Evolutionary conservation across 305 asterid genomes (phyloP).

Genomic region (Salvia sclarea): DNA sequence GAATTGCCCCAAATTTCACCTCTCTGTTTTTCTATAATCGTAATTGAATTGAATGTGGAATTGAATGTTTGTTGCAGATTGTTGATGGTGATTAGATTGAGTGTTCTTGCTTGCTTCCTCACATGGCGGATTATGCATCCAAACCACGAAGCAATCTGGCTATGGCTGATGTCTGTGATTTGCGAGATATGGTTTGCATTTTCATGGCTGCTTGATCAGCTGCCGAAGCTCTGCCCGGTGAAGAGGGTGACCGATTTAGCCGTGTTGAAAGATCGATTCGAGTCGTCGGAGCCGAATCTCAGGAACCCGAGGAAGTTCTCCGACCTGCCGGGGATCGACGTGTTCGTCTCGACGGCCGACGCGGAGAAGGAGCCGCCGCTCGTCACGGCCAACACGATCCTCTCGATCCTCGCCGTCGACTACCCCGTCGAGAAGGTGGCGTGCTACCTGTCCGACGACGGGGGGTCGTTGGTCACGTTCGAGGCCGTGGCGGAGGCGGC

Average conservation of each 20-base stretch:
- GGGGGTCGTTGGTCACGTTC: constrained; percentile 83
- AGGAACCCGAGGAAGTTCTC: constrained; percentile 81
- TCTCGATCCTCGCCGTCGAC: constrained; percentile 88
- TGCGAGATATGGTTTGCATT: constrained; percentile 94
- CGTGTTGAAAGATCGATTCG: constrained; percentile 72
- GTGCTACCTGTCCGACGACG: constrained; percentile 84
- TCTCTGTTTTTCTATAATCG: too few relatives aligned
- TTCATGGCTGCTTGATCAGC: constrained; percentile 90
- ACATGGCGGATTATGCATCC: constrained; percentile 88
- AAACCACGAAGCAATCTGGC: constrained; percentile 85
- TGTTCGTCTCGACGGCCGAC: constrained; percentile 91
- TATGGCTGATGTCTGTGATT: constrained; percentile 84
- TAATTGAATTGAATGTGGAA: too few relatives aligned
- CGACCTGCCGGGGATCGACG: constrained; percentile 86
- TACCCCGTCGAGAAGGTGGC: constrained; percentile 87
- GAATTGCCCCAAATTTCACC: too few relatives aligned
- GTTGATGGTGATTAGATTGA: constrained; percentile 75
- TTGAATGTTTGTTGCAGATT: constrained; percentile 46
- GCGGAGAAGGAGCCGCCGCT: constrained; percentile 87
- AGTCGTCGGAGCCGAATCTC: constrained; percentile 69
- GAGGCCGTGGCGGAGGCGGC: constrained; percentile 95
- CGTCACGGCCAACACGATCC: constrained; percentile 90
- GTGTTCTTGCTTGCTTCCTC: constrained; percentile 69
- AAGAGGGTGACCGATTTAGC: constrained; percentile 71
- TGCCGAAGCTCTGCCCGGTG: constrained; percentile 87